Percentiles rank a stretch among this genome's conserved stretches.
Conservation (phyloP, 1,139 yeast genomes). For the Taphrina wiesneri region DNA sequence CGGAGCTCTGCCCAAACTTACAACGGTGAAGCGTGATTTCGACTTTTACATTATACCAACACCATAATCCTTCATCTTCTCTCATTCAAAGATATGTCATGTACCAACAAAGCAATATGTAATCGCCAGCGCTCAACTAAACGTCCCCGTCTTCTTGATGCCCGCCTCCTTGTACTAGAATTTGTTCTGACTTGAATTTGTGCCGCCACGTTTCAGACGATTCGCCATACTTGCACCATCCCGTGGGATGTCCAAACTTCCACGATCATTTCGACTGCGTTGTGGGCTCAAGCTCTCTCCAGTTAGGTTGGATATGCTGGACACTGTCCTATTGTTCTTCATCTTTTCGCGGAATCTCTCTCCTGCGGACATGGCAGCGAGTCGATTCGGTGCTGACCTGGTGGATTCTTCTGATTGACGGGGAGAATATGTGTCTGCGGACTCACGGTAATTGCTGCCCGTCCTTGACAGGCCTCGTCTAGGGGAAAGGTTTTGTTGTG, state of each 20-base stretch:
- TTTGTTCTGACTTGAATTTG: conserved; percentile 4
- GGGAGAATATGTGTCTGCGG: neutral
- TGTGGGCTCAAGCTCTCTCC: neutral
- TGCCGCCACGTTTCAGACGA: conserved; percentile 18
- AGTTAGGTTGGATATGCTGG: neutral
- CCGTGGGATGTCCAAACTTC: conserved; percentile 7
- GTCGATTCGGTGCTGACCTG: neutral
- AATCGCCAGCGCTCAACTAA: neutral
- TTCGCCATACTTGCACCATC: conserved; percentile 9
- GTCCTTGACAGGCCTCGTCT: conserved; percentile 16
- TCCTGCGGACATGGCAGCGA: conserved; percentile 23
- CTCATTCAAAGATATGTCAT: neutral
- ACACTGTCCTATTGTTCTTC: conserved; percentile 21
- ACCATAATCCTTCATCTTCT: neutral
- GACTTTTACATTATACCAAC: neutral
- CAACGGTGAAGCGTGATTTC: no score
- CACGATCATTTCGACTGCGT: neutral
- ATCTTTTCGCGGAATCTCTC: conserved; percentile 30
- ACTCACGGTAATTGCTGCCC: neutral
- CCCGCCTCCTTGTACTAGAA: neutral
- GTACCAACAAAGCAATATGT: no score
- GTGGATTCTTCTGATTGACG: conserved; percentile 9
- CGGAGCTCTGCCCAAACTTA: neutral
- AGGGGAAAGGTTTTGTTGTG: conserved; percentile 6
- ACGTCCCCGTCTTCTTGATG: neutral